Evolutionary conservation across 345 rosid genomes (phyloP).

Genomic region (Isatis tinctoria): DNA sequence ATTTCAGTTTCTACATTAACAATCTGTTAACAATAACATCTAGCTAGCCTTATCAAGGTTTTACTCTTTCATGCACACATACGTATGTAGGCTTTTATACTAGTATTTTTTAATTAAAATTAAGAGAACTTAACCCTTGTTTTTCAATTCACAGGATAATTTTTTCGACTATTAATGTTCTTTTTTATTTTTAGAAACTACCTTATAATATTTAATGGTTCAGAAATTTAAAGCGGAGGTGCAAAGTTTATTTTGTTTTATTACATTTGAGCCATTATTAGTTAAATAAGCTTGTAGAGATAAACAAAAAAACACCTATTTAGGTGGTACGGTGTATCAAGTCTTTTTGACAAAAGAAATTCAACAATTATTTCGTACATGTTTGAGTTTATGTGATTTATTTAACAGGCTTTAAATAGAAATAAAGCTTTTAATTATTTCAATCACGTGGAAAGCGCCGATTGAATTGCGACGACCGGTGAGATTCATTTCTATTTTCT

Average conservation of each 20-base stretch:
- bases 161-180: not conserved
- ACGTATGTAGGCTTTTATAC: not conserved
- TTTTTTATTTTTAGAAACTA: not conserved
- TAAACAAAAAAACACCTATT: not conserved
- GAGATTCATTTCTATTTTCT: constrained; percentile 21
- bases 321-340: not conserved
- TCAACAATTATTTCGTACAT: not conserved
- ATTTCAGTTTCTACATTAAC: not conserved
- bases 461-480: constrained; percentile 12
- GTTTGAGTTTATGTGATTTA: not conserved
- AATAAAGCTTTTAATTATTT: not conserved
- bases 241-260: not conserved
- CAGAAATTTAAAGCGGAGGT: not conserved
- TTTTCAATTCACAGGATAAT: not conserved
- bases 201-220: not conserved
- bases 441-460: constrained; percentile 33
- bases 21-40: not conserved
- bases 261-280: not conserved
- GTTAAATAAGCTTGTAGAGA: not conserved
- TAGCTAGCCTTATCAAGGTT: too few relatives aligned
- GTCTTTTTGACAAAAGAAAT: not conserved
- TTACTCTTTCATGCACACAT: not conserved
- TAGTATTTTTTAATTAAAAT: too few relatives aligned
- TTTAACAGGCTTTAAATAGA: not conserved
- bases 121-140: not conserved